Evolutionary conservation across 2,329 filamentous ascomycete species (phyloP).

Genomic region (Aspergillus sp.): DNA sequence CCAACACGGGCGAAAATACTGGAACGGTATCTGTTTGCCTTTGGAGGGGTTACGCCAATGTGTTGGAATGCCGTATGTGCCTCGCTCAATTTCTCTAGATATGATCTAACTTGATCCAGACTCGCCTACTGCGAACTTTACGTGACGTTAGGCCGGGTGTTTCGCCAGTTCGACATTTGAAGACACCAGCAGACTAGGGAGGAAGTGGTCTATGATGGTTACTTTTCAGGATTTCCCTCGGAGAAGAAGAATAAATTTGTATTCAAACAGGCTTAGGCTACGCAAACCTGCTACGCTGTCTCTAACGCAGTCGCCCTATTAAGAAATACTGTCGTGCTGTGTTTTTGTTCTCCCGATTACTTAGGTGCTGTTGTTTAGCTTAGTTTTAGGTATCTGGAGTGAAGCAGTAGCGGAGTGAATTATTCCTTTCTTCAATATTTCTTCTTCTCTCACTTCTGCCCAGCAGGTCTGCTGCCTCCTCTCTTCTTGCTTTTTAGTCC

Average conservation of each 20-base stretch:
- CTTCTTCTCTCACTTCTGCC: background rate
- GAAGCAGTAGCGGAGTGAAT: background rate
- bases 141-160: conserved; percentile 30
- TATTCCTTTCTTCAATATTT: background rate
- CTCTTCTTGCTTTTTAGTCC: background rate
- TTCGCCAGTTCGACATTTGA: conserved; percentile 29
- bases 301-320: background rate
- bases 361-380: background rate
- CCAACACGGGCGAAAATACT: conserved; percentile 12
- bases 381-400: background rate
- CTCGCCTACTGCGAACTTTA: conserved; percentile 39
- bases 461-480: background rate
- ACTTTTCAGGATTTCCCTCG: conserved; percentile 27
- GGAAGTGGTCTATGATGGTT: conserved; percentile 31
- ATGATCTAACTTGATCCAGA: conserved; percentile 10
- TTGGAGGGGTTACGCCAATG: conserved; percentile 36
- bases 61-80: conserved; percentile 33
- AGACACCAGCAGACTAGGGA: conserved; percentile 15
- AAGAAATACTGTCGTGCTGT: background rate
- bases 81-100: background rate
- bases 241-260: conserved; percentile 21
- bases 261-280: conserved; percentile 9
- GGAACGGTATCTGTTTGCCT: conserved; percentile 38
- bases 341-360: background rate
- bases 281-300: background rate